Conservation (phyloP, 305 asterid genomes). For the Fraxinus paxiana region DNA sequence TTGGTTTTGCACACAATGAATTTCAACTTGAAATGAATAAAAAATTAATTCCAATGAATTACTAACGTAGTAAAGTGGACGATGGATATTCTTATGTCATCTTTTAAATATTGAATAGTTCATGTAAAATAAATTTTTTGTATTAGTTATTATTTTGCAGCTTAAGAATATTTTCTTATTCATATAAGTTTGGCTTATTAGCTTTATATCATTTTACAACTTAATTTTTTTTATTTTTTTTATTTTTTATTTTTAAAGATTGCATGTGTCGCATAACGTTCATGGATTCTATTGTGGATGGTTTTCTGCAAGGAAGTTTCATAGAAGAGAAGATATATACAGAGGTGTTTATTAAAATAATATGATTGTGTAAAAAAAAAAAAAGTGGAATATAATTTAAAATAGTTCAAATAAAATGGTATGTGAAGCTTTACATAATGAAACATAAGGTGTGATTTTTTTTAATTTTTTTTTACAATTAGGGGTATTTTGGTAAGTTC, state of each 20-base stretch:
- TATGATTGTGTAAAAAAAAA: neutral
- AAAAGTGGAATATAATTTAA: neutral
- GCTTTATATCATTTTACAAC: neutral
- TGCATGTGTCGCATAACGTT: too few relatives aligned
- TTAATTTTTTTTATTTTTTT: too few relatives aligned
- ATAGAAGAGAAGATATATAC: neutral
- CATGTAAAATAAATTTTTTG: too few relatives aligned
- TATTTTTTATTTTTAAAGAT: too few relatives aligned
- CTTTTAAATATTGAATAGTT: too few relatives aligned
- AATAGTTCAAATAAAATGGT: neutral
- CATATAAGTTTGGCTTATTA: conserved; percentile 1
- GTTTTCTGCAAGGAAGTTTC: neutral
- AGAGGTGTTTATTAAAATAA: neutral
- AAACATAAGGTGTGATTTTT: neutral
- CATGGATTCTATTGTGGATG: neutral
- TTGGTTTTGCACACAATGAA: too few relatives aligned
- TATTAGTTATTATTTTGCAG: neutral
- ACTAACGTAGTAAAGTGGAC: too few relatives aligned
- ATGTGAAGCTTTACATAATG: neutral
- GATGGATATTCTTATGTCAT: too few relatives aligned
- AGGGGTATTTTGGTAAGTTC: neutral
- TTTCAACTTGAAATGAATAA: too few relatives aligned
- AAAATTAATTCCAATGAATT: too few relatives aligned
- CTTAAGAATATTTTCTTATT: neutral
- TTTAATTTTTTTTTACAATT: neutral